phyloP scores from a whole-genome alignment of 2,329 filamentous ascomycete genomes.

The Fusarium acutatum region DNA sequence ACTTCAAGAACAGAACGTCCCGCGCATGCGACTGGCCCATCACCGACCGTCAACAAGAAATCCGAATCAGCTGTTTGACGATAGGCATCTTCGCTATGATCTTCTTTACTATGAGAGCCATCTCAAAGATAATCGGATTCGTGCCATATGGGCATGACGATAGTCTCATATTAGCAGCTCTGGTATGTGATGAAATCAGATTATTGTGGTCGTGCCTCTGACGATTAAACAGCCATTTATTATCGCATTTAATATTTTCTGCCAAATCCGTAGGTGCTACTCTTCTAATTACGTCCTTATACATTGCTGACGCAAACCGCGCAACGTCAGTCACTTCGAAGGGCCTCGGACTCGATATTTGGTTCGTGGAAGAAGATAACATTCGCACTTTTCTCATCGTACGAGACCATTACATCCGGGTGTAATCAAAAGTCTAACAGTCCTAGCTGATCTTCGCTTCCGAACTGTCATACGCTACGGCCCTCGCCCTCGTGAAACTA shows the following conservation, averaged over 20 bases:
- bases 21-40: background rate
- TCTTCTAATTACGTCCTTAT: fast-evolving
- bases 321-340: background rate
- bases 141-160: conserved; percentile 3
- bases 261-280: background rate
- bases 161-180: background rate
- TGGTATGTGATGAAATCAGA: background rate
- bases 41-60: background rate
- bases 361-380: background rate
- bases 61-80: background rate
- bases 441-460: background rate
- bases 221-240: background rate
- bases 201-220: fast-evolving
- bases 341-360: background rate
- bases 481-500: background rate
- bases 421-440: background rate
- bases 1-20: background rate
- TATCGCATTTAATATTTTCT: background rate
- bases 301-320: background rate
- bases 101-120: background rate
- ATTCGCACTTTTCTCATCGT: background rate
- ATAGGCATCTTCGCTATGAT: background rate
- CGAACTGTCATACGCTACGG: background rate
- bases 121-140: background rate
- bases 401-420: fast-evolving